Percentiles rank a stretch among this genome's conserved stretches.
Conservation (phyloP, 371 early-diverging fungal species). For the Fennellomyces sp. region DNA sequence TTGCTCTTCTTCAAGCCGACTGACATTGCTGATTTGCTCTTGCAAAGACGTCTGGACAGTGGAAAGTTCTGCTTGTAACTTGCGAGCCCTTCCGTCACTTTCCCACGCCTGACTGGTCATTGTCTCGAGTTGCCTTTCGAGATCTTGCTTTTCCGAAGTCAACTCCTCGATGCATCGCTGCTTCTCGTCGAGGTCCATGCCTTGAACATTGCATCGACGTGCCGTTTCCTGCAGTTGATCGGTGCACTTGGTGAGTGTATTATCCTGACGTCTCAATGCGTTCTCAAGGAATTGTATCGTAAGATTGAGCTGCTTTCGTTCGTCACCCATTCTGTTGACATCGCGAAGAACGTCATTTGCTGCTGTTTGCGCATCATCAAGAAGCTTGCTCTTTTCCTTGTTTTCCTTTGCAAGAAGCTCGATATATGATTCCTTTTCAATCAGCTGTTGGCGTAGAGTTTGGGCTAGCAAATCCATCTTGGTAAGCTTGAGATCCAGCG, state of each 20-base stretch:
- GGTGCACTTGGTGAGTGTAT: slow-evolving; percentile 24
- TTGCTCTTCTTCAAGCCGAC: slow-evolving; percentile 5
- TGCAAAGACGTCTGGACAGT: background rate
- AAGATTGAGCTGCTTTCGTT: slow-evolving; percentile 31
- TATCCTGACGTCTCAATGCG: slow-evolving; percentile 32
- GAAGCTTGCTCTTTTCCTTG: slow-evolving; percentile 19
- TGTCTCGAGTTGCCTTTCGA: slow-evolving; percentile 14
- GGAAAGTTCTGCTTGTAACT: background rate
- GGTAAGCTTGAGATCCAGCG: slow-evolving; percentile 29
- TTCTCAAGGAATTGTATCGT: slow-evolving; percentile 34
- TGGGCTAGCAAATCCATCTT: slow-evolving; percentile 29
- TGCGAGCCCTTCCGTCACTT: background rate
- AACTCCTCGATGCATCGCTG: slow-evolving; percentile 3
- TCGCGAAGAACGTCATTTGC: slow-evolving; percentile 33
- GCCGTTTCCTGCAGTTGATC: slow-evolving; percentile 34
- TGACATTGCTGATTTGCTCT: slow-evolving; percentile 3
- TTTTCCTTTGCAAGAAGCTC: slow-evolving; percentile 24
- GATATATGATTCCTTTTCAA: slow-evolving; percentile 23
- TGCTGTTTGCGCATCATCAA: slow-evolving; percentile 22
- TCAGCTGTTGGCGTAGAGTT: slow-evolving; percentile 28
- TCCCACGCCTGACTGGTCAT: background rate
- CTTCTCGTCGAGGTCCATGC: slow-evolving; percentile 33
- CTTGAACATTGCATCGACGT: slow-evolving; percentile 10
- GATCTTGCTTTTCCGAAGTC: background rate
- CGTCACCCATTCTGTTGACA: slow-evolving; percentile 26